Base-by-base conservation (phyloP, 2,329 filamentous ascomycete species). In the Claviceps capensis region DNA sequence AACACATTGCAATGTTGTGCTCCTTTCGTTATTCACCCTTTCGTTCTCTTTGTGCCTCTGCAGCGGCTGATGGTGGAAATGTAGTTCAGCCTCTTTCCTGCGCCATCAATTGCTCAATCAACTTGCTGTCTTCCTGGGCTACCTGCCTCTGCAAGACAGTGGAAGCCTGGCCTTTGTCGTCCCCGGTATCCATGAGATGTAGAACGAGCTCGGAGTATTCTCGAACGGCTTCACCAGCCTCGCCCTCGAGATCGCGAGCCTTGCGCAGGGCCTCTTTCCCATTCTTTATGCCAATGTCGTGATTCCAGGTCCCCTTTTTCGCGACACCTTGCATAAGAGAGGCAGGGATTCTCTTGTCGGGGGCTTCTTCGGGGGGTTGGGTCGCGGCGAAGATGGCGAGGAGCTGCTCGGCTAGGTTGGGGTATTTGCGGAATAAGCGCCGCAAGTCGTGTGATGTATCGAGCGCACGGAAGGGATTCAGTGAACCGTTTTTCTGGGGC, bases 141-240 rank as follows among this genome's bases (percentile, higher is more conserved):
- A 74, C 61, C 56, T 78, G 70, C 54, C 70, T 67, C 55, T 73
- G 67, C 43, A 77, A 60, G 5, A 69, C 44, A 6, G 64, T 64
- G 6, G 66, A 64, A 7, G 67, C 62, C 26, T 71, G 65, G 3
- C 59, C 55, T 8, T 57, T 58, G 7, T 58, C 57, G 22, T 58
- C 61, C 38, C 65, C 62, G 1, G 23, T 38, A 44, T 66, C 64
- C 51, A 81, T 66, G 37, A 81, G 63, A 52, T 73, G 69, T 47
- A 75, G 59, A 17, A 83, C 71, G 22, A 83, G 66, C 55, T 78
- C 76, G 47, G 74, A 76, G 59, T 81, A 85, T 63, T 83, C 81
- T 50, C 75, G 68, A 34, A 85, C 68, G 4, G 71, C 80, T 57
- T 82, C 78, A 34, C 78, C 78, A 53, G 75, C 75, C 57, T 75